Evolutionary conservation across 2,329 filamentous ascomycete genomes (phyloP), one percentile per base, ranked within the genome.

Genomic region (Colletotrichum destructivum): DNA sequence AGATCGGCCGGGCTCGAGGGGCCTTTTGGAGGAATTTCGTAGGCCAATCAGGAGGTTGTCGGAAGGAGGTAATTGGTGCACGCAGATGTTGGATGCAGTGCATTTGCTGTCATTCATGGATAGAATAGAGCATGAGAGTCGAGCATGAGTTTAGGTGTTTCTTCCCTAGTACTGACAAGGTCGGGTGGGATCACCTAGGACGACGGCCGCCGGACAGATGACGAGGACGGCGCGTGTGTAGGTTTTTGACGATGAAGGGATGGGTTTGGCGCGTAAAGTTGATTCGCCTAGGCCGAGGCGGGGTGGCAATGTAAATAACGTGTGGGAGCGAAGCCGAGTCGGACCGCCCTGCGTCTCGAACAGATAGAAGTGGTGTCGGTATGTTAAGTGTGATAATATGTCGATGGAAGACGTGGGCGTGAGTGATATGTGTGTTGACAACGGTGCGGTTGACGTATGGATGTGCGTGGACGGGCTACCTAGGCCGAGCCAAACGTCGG

Each of bases 1-100:
- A 62, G 49, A 56, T 59, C 52, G 57, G 55, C 47, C 61, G 49
- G 69, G 60, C 51, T 64, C 35, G 38, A 57, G 46, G 56, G 47
- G 54, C 49, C 61, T 71, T 73, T 72, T 73, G 62, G 69, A 73
- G 61, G 69, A 65, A 62, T 63, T 15, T 56, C 21, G 55, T 51
- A 57, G 15, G 18, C 23, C 61, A 57, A 38, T 52, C 26, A 21
- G 42, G 55, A 71, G 40, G 55, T 38, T 56, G 57, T 51, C 54
- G 23, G 54, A 13, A 38, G 38, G 55, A 26, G 38, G 49, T 66
- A 38, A 57, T 21, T 40, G 66, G 61, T 51, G 55, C 21, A 35
- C 23, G 23, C 47, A 66, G 56, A 42, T 52, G 56, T 40, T 56
- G 66, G 65, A 52, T 62, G 66, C 55, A 26, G 51, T 51, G 49